Evolutionary conservation across 176 grass and related monocot genomes (phyloP).

Genomic region (Oryza officinalis): DNA sequence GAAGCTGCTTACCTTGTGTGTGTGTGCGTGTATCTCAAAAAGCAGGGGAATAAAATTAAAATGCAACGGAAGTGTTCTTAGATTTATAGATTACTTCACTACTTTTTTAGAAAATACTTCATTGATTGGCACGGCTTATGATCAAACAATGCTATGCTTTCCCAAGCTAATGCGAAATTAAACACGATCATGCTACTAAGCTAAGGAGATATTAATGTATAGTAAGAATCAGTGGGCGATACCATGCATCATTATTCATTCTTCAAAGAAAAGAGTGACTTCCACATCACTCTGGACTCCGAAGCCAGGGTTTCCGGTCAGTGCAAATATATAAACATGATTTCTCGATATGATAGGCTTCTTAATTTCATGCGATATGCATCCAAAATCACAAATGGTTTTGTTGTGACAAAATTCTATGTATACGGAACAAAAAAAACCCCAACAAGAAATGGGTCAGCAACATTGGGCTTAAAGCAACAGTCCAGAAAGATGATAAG

Average conservation of each 20-base stretch:
- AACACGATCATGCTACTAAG: conserved; percentile 35
- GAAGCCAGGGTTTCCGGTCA: conserved; percentile 9
- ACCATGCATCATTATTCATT: too few relatives aligned
- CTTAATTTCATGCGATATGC: background rate
- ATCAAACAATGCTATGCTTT: conserved; percentile 19
- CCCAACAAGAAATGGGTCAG: too few relatives aligned
- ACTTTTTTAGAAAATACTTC: conserved; percentile 41
- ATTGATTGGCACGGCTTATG: conserved; percentile 33
- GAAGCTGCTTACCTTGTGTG: conserved; percentile 17
- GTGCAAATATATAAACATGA: conserved; percentile 8
- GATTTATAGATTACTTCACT: conserved; percentile 39
- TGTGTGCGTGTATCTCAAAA: too few relatives aligned
- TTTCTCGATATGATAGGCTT: background rate
- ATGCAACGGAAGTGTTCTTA: too few relatives aligned
- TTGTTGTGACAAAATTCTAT: too few relatives aligned
- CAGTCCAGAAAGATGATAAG: too few relatives aligned
- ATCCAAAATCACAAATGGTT: background rate
- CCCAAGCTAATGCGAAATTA: conserved; percentile 19
- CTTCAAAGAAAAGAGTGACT: conserved; percentile 14
- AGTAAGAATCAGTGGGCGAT: conserved; percentile 29
- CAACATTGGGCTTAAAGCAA: too few relatives aligned
- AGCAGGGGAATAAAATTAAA: background rate
- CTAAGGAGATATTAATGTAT: background rate
- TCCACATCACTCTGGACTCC: conserved; percentile 36
- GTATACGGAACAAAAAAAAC: too few relatives aligned